phyloP scores from a whole-genome alignment of 1,139 yeast genomes.

The Sugiyamaella pinicola region DNA sequence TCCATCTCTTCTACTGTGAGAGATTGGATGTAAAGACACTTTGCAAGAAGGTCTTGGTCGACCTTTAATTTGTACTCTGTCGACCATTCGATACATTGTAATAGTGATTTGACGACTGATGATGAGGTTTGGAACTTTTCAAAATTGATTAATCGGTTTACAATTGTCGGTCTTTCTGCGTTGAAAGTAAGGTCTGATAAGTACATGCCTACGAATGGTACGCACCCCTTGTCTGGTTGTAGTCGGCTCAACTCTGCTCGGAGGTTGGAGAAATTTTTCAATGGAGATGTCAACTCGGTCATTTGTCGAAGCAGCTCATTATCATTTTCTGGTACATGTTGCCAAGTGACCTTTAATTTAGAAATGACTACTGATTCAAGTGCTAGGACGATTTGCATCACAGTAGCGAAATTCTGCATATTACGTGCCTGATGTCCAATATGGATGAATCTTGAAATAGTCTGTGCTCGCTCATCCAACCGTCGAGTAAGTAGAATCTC shows the following conservation, averaged over 20 bases:
- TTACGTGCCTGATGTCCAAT: conserved; percentile 65
- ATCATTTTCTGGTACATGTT: conserved; percentile 54
- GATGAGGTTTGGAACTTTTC: conserved; percentile 78
- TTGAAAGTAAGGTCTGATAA: conserved; percentile 80
- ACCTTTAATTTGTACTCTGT: conserved; percentile 47
- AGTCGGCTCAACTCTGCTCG: conserved; percentile 63
- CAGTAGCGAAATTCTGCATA: conserved; percentile 81
- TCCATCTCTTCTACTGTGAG: conserved; percentile 78
- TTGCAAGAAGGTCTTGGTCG: conserved; percentile 68
- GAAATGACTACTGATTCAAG: conserved; percentile 67
- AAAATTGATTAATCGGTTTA: conserved; percentile 60
- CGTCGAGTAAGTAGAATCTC: conserved; percentile 74
- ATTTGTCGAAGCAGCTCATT: conserved; percentile 44
- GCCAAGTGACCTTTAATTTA: conserved; percentile 73
- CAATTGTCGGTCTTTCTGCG: conserved; percentile 56
- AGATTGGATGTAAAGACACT: conserved; percentile 79
- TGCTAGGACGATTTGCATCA: conserved; percentile 85
- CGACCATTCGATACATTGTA: conserved; percentile 87
- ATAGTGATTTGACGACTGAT: conserved; percentile 72
- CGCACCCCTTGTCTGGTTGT: conserved; percentile 75
- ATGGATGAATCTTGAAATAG: conserved; percentile 80
- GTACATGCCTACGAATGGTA: conserved; percentile 87
- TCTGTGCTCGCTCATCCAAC: conserved; percentile 59
- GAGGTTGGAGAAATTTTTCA: conserved; percentile 66
- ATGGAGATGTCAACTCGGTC: conserved; percentile 57